Evolutionary conservation across 371 early-diverging fungal species (phyloP), one percentile per base, ranked within the genome.

Genomic region (Choanephora cucurbitarum): DNA sequence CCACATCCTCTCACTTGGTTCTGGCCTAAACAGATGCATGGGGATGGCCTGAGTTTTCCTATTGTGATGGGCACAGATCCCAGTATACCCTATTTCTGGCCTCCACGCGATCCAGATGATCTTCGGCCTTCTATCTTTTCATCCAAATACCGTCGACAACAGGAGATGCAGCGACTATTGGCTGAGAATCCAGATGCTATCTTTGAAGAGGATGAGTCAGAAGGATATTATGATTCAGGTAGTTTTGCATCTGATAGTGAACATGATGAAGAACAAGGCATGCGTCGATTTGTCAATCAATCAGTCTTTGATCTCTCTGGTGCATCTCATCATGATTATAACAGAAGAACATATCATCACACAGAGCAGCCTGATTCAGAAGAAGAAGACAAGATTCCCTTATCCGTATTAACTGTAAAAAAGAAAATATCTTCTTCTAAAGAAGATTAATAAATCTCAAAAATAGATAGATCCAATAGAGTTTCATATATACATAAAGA

Each of bases 1-100:
- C 65, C 73, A 10, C 77, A 69, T 33, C 80, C 80, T 13, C 50
- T 76, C 8, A 32, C 71, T 5, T 96, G 95, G 95, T 72, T 87
- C 60, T 76, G 83, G 78, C 91, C 93, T 9, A 78, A 79, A 59
- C 53, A 33, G 5, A 72, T 77, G 56, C 48, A 67, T 6, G 91
- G 93, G 15, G 85, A 88, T 47, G 97, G 97, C 5, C 54, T 92
- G 4, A 59, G 72, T 15, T 94, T 82, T 68, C 77, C 85, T 5
- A 78, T 92, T 19, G 70, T 60, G 2, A 28, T 56, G 2, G 66
- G 60, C 0, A 67, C 74, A 46, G 72, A 68, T 53, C 59, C 55
- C 23, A 43, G 52, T 15, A 18, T 61, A 34, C 66, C 65, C 14
- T 72, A 65, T 52, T 60, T 62, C 13, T 72, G 72, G 72, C 72